phyloP scores from a whole-genome alignment of 345 rosid species.

The Jatropha curcas region DNA sequence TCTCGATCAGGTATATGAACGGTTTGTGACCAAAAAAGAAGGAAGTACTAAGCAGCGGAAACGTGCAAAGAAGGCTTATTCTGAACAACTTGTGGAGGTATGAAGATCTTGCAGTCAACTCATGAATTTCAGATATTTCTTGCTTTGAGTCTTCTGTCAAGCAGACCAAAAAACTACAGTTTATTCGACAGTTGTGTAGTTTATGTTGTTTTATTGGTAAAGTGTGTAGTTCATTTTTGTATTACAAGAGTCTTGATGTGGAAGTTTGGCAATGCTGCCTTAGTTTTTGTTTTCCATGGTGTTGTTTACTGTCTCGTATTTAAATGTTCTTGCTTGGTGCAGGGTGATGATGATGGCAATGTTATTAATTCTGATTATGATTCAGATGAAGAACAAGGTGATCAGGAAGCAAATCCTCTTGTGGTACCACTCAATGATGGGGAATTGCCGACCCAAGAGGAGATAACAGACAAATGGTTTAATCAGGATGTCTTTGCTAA shows the following conservation, averaged over 20 bases:
- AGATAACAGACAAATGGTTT: conserved; percentile 78
- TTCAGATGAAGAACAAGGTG: conserved; percentile 60
- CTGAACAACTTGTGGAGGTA: conserved; percentile 69
- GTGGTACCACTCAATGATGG: conserved; percentile 71
- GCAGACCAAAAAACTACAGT: not conserved
- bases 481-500: conserved; percentile 79
- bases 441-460: conserved; percentile 58
- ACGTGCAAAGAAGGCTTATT: conserved; percentile 67
- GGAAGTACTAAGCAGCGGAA: conserved; percentile 82
- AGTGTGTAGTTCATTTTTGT: not conserved
- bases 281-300: not conserved
- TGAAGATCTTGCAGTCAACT: not conserved
- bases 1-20: conserved; percentile 78
- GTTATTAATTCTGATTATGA: conserved; percentile 52
- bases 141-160: not conserved
- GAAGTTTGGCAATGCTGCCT: not conserved
- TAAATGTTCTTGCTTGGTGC: conserved; percentile 17
- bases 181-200: not conserved
- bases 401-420: conserved; percentile 80
- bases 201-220: not conserved
- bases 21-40: conserved; percentile 56
- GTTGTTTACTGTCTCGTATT: not conserved
- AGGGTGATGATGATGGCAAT: conserved; percentile 60
- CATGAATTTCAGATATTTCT: not conserved
- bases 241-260: not conserved